phyloP scores from a whole-genome alignment of 345 rosid genomes.

The Gossypium ekmanianum region DNA sequence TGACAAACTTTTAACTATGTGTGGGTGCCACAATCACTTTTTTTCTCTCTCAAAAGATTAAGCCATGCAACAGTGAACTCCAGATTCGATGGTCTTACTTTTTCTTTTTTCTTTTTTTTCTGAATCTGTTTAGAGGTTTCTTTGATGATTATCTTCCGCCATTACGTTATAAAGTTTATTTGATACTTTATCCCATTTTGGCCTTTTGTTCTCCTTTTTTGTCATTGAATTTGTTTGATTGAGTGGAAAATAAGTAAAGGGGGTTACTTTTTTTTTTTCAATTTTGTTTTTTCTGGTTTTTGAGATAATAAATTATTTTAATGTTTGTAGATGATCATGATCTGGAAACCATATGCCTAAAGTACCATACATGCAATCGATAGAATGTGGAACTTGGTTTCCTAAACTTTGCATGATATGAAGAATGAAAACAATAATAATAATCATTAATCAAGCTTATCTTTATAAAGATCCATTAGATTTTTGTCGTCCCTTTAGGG shows the following conservation, averaged over 20 bases:
- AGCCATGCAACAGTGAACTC: background rate
- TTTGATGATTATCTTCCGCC: conserved; percentile 5
- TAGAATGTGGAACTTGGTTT: background rate
- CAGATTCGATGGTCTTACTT: background rate
- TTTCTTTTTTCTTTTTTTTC: background rate
- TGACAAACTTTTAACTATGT: background rate
- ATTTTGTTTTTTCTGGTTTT: background rate
- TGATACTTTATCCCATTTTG: background rate
- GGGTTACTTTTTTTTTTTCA: background rate
- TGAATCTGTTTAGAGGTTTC: background rate
- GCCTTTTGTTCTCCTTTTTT: background rate
- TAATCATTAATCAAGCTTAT: background rate
- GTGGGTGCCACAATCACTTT: conserved; percentile 9
- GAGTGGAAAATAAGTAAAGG: background rate
- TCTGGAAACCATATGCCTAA: background rate
- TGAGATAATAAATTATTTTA: background rate
- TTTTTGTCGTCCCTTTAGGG: conserved; percentile 9
- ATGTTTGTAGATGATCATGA: background rate
- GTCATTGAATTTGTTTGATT: background rate
- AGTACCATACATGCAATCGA: background rate
- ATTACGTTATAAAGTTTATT: background rate
- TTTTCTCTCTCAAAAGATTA: no score
- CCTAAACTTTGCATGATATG: conserved; percentile 6
- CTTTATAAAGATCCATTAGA: conserved; percentile 2
- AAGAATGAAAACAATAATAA: background rate